Evolutionary conservation across 345 rosid species (phyloP).

Genomic region (Populus davidiana): DNA sequence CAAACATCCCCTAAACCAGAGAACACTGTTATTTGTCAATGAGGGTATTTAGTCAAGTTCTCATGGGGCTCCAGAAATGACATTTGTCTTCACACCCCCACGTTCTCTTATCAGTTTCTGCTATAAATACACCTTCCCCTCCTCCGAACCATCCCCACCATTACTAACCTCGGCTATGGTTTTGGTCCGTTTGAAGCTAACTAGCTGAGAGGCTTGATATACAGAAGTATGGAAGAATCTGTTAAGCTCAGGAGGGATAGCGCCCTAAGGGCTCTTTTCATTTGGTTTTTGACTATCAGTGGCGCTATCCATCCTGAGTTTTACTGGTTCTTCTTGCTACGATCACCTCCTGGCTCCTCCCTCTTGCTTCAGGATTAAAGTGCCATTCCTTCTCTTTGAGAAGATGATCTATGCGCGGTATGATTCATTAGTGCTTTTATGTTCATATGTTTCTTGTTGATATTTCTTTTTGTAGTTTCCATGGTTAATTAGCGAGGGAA

Average conservation of each 20-base stretch:
- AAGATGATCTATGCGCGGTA: background rate
- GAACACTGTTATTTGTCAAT: background rate
- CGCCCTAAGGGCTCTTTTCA: conserved; percentile 36
- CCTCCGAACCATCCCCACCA: background rate
- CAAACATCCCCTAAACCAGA: too few species aligned
- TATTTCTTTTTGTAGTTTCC: background rate
- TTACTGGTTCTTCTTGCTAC: conserved; percentile 53
- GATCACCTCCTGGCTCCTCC: background rate
- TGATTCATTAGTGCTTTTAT: background rate
- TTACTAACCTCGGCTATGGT: background rate
- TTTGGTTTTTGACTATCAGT: background rate
- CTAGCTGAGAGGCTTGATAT: background rate
- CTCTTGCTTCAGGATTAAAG: background rate
- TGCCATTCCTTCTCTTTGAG: background rate
- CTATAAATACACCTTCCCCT: conserved; percentile 33
- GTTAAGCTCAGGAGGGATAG: conserved; percentile 91
- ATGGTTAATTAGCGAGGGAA: background rate
- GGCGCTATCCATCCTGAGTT: conserved; percentile 90
- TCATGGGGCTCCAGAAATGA: conserved; percentile 21
- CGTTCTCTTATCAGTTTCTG: conserved; percentile 13
- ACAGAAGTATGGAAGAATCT: conserved; percentile 48
- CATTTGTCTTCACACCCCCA: conserved; percentile 29
- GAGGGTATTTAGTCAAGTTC: conserved; percentile 20
- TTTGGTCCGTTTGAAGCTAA: background rate
- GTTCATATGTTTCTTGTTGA: background rate